Base-by-base conservation (phyloP, 345 rosid species). In the Eucalyptus decipiens region DNA sequence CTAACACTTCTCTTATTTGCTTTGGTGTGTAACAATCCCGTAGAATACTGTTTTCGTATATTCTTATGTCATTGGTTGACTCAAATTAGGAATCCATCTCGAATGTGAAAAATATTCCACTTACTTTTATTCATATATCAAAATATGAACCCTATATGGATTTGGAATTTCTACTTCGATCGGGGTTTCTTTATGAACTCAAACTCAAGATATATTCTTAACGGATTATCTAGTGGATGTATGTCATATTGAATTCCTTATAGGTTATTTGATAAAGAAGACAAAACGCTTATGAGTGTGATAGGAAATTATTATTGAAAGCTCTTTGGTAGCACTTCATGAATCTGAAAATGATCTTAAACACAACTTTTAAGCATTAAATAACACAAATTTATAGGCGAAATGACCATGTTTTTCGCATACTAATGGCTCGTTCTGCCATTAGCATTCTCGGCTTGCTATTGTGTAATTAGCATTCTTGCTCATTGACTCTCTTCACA, bases 141-240 rank as follows among this genome's bases (percentile, higher is more conserved):
- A n/a, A n/a, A 16, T 9, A n/a, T 67, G 34, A 8, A 5, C 76
- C 40, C 9, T 67, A 16, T 8, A 67, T 67, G 37, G 21, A 32
- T 67, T 67, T 67, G 11, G 18, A 62, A 67, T 16, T 67, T 67
- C 3, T 16, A 67, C 40, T 67, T 32, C 1, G 2, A n/a, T 67
- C 0, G 23, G 11, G 5, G 9, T 8, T 67, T 67, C 3, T 67
- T 16, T 17, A 67, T 8, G 2, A 0, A n/a, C 21, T 16, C 76
- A 67, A 67, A 67, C 11, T n/a, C 1, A 17, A 67, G 76, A 67
- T 34, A 67, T 67, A n/a, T 32, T 67, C 6, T n/a, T n/a, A 67
- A 16, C 2, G 0, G 0, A 17, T 67, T 32, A 67, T 16, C 5
- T n/a, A n/a, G 76, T 67, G 76, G 1, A 21, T 0, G 1, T 32